phyloP scores from a whole-genome alignment of 495 filamentous ascomycete genomes.

The Aspergillus wentii region DNA sequence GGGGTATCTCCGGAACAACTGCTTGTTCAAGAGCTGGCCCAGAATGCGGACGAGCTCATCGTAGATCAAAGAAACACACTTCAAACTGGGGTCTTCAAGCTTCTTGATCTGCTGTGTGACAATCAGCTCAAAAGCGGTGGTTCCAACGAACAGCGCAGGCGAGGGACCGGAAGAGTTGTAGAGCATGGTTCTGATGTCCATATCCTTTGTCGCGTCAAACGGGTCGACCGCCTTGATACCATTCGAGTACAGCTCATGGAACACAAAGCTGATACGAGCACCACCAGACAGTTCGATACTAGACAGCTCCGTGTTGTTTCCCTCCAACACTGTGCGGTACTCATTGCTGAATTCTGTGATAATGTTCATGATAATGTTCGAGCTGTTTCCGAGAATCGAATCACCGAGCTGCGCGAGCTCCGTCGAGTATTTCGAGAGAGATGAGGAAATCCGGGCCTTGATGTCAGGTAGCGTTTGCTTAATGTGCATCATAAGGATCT shows the following conservation, averaged over 20 bases:
- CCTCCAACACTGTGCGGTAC: slow-evolving; percentile 92
- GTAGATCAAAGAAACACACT: slow-evolving; percentile 95
- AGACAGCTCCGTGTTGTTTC: slow-evolving; percentile 92
- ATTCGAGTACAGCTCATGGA: slow-evolving; percentile 97
- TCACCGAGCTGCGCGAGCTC: slow-evolving; percentile 85
- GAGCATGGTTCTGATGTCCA: slow-evolving; percentile 93
- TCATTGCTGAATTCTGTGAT: slow-evolving; percentile 99
- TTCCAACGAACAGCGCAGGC: slow-evolving; percentile 95
- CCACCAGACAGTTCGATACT: slow-evolving; percentile 92
- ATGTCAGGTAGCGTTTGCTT: slow-evolving; percentile 99
- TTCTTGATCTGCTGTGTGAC: slow-evolving; percentile 98
- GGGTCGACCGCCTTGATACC: slow-evolving; percentile 98
- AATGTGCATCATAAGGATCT: slow-evolving; percentile 99
- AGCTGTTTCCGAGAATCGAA: slow-evolving; percentile 92
- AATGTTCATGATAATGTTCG: slow-evolving; percentile 94
- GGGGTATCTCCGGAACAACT: slow-evolving; percentile 88
- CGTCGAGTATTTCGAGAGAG: slow-evolving; percentile 82
- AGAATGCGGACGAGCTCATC: slow-evolving; percentile 97
- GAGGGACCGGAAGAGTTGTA: slow-evolving; percentile 98
- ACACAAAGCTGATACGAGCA: slow-evolving; percentile 98
- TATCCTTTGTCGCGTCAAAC: slow-evolving; percentile 95
- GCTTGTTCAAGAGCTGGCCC: slow-evolving; percentile 80
- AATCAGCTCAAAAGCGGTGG: slow-evolving; percentile 94
- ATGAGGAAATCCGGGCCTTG: slow-evolving; percentile 88
- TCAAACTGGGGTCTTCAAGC: slow-evolving; percentile 91